Evolutionary conservation across 2,329 filamentous ascomycete genomes (phyloP).

Genomic region (Penicillium sp.): DNA sequence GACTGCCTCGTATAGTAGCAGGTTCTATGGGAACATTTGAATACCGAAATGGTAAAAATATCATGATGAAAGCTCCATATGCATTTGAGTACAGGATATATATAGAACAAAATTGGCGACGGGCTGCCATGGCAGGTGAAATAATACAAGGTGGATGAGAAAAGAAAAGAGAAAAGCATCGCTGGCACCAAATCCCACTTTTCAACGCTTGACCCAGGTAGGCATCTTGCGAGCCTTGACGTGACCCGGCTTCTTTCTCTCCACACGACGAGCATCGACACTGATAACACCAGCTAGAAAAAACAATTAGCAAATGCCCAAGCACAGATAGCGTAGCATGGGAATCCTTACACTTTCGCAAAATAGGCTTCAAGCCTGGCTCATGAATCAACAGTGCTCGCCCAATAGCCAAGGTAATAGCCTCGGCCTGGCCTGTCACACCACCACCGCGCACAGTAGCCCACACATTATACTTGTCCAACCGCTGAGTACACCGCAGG

Average conservation of each 20-base stretch:
- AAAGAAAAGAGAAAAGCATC: conserved; percentile 22
- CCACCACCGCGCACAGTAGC: conserved; percentile 81
- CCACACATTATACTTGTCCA: conserved; percentile 98
- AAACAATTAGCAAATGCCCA: conserved; percentile 21
- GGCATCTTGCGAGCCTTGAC: conserved; percentile 98
- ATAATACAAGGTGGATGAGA: conserved; percentile 30
- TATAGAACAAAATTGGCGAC: conserved; percentile 28
- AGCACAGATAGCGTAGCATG: background rate
- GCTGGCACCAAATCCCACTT: conserved; percentile 9
- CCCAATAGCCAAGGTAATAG: conserved; percentile 83
- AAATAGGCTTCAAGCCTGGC: conserved; percentile 80
- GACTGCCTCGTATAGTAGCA: too few species aligned
- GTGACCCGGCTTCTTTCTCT: conserved; percentile 96
- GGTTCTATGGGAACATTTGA: too few species aligned
- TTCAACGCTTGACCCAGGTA: conserved; percentile 86
- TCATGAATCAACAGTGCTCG: conserved; percentile 89
- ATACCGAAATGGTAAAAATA: background rate
- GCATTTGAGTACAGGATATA: conserved; percentile 32
- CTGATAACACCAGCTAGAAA: conserved; percentile 81
- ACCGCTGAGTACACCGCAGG: conserved; percentile 73
- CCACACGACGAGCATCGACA: conserved; percentile 85
- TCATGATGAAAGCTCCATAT: conserved; percentile 22
- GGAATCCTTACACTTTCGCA: conserved; percentile 76
- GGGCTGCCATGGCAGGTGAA: conserved; percentile 22
- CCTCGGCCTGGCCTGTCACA: conserved; percentile 92